Evolutionary conservation across 2,329 filamentous ascomycete species (phyloP).

Genomic region (Annulohypoxylon truncatum): DNA sequence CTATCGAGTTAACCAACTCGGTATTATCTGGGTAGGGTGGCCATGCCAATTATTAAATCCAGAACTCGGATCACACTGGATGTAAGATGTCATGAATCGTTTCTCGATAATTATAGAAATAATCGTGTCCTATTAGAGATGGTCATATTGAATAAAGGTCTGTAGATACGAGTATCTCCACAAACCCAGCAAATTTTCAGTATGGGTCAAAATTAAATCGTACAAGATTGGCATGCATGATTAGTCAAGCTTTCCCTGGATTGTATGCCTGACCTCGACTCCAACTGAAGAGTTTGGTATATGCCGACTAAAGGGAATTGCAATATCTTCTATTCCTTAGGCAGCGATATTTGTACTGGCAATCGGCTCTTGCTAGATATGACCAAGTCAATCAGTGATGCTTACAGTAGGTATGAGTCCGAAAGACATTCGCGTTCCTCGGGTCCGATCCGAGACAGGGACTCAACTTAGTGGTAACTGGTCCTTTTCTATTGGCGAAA

Average conservation of each 20-base stretch:
- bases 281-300: not conserved
- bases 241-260: not conserved
- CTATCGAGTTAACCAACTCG: slow-evolving; percentile 10
- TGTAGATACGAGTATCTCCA: not conserved
- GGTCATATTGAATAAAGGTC: not conserved
- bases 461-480: not conserved
- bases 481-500: slow-evolving; percentile 16
- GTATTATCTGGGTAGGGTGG: not conserved
- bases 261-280: not conserved
- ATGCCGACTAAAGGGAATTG: not conserved
- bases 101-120: too few species aligned
- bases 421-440: slow-evolving; percentile 6
- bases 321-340: not conserved
- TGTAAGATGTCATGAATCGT: not conserved
- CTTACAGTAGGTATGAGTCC: not conserved
- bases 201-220: not conserved
- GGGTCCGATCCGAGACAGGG: slow-evolving; percentile 14
- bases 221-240: not conserved
- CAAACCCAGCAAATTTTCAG: not conserved
- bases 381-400: not conserved
- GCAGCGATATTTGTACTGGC: not conserved
- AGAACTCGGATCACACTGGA: not conserved
- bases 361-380: not conserved
- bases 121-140: too few species aligned
- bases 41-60: not conserved